These are phyloP conservation scores for Fusarium coicis DNA, from an alignment of 2,329 filamentous ascomycete species.

Conservation along the genomic window DNA sequence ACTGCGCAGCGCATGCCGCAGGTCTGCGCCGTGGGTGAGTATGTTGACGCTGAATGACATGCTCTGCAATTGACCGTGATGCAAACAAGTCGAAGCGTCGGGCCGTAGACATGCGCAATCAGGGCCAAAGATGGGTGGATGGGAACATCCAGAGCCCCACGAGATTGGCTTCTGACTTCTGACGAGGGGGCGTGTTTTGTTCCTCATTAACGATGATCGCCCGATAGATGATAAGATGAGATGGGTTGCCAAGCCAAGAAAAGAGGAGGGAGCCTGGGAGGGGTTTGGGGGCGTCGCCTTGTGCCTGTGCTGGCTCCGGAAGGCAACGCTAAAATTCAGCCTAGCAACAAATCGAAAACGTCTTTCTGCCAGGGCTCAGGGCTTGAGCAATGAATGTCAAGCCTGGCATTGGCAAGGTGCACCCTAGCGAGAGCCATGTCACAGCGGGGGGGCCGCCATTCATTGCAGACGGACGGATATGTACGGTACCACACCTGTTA, in stretches of 20 bases:
- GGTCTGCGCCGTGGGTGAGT: neutral
- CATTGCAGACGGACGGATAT: constrained; percentile 20
- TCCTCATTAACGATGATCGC: constrained; percentile 39
- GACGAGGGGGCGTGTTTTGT: constrained; percentile 25
- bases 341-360: constrained; percentile 26
- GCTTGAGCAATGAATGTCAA: constrained; percentile 13
- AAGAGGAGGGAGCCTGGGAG: neutral
- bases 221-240: constrained; percentile 38
- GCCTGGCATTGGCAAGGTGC: constrained; percentile 7
- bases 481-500: constrained; percentile 14
- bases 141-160: constrained; percentile 9
- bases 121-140: constrained; percentile 4
- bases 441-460: constrained; percentile 20
- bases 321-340: constrained; percentile 24
- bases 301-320: constrained; percentile 16
- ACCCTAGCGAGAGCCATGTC: constrained; percentile 16
- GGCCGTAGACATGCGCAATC: neutral
- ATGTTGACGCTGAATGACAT: neutral
- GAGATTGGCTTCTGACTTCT: constrained; percentile 44
- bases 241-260: constrained; percentile 11
- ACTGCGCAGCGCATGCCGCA: neutral
- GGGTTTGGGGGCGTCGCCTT: constrained; percentile 22
- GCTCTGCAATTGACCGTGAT: neutral
- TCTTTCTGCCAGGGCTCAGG: constrained; percentile 17
- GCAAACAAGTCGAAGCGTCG: neutral